Evolutionary conservation across 1,284 basidiomycete genomes (phyloP).

Genomic region (Kwoniella shivajii): DNA sequence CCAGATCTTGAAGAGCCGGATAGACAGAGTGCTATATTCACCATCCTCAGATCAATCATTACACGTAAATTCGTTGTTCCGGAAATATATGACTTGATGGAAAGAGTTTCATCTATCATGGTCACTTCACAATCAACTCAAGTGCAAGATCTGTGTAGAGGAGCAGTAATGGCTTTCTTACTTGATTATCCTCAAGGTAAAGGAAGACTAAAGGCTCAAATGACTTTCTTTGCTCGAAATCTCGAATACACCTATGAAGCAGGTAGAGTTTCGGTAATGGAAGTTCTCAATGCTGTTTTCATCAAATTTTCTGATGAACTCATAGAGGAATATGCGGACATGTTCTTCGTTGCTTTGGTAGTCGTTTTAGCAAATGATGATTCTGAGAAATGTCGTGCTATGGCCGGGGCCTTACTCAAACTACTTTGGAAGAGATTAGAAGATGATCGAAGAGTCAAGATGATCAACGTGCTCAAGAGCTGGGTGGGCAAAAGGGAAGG

Average conservation of each 20-base stretch:
- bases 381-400: slow-evolving; percentile 81
- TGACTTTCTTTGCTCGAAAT: slow-evolving; percentile 93
- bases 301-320: slow-evolving; percentile 80
- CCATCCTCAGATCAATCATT: slow-evolving; percentile 89
- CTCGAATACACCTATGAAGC: slow-evolving; percentile 88
- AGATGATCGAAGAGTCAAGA: slow-evolving; percentile 60
- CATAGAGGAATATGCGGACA: slow-evolving; percentile 78
- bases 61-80: slow-evolving; percentile 88
- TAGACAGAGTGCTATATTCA: slow-evolving; percentile 85
- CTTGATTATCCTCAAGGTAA: slow-evolving; percentile 98
- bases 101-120: slow-evolving; percentile 88
- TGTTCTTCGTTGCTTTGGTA: slow-evolving; percentile 89
- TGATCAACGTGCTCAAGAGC: slow-evolving; percentile 68
- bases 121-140: slow-evolving; percentile 89
- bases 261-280: slow-evolving; percentile 89
- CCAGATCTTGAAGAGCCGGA: slow-evolving; percentile 93
- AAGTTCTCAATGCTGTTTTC: slow-evolving; percentile 79
- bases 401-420: slow-evolving; percentile 81
- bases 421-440: slow-evolving; percentile 71
- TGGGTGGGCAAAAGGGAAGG: slow-evolving; percentile 61
- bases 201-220: slow-evolving; percentile 80
- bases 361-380: slow-evolving; percentile 94
- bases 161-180: slow-evolving; percentile 88
- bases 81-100: slow-evolving; percentile 98
- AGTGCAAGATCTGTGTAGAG: slow-evolving; percentile 88